Evolutionary conservation across 148 eudicot species (phyloP).

Genomic region (Fagopyrum homotropicum): DNA sequence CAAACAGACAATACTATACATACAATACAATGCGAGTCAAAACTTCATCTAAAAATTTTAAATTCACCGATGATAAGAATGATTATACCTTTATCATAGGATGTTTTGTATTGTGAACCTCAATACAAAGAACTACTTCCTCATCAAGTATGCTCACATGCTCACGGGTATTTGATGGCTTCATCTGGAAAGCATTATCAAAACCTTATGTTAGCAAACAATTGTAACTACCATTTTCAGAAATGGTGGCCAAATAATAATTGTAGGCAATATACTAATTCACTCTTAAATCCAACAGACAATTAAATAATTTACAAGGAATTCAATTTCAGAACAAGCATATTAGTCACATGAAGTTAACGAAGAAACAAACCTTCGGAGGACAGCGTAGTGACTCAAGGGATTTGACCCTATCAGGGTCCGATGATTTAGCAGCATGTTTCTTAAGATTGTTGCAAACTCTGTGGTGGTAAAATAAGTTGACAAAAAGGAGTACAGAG

Average conservation of each 20-base stretch:
- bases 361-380: slow-evolving; percentile 36
- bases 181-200: slow-evolving; percentile 32
- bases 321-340: neutral
- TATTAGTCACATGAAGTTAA: neutral
- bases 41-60: neutral
- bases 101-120: slow-evolving; percentile 54
- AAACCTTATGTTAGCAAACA: slow-evolving; percentile 5
- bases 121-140: slow-evolving; percentile 62
- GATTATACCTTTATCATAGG: slow-evolving; percentile 37
- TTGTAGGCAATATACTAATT: neutral
- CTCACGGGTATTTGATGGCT: slow-evolving; percentile 31
- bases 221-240: neutral
- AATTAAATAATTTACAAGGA: neutral
- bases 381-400: slow-evolving; percentile 36
- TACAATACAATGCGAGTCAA: neutral
- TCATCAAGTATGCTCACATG: slow-evolving; percentile 47
- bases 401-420: slow-evolving; percentile 38
- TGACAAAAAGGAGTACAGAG: neutral
- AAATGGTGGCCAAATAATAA: neutral
- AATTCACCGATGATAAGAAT: neutral
- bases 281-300: neutral
- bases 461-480: slow-evolving; percentile 18
- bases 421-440: slow-evolving; percentile 20
- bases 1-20: neutral
- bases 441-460: slow-evolving; percentile 18